A percentile compares a stretch with the other conserved stretches of the same genome.
These are phyloP conservation scores for Amesomyces nigricolor DNA, from an alignment of 2,329 filamentous ascomycete genomes.

Conservation along the genomic window DNA sequence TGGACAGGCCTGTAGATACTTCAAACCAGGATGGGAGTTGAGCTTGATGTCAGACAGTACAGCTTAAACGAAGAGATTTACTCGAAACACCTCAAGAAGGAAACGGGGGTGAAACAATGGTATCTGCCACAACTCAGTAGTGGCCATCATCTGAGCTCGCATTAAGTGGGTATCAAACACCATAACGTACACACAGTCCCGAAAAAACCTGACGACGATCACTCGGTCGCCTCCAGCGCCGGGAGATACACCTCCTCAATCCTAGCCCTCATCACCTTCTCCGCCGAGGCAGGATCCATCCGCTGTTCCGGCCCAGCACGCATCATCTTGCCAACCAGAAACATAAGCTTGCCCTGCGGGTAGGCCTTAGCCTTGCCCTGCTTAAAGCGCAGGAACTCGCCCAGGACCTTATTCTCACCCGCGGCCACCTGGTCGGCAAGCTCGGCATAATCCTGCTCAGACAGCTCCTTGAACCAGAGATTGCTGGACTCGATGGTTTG, in stretches of 20 bases:
- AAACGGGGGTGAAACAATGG: no score
- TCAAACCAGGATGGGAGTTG: no score
- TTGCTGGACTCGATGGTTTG: conserved; percentile 42
- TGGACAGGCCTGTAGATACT: no score
- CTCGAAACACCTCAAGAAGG: no score
- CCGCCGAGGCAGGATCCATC: conserved; percentile 49
- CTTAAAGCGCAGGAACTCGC: conserved; percentile 39
- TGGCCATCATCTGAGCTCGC: no score
- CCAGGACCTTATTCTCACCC: conserved; percentile 43
- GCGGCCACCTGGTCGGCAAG: conserved; percentile 42
- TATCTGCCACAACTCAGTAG: no score
- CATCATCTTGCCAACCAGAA: conserved; percentile 55
- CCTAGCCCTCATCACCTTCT: conserved; percentile 38
- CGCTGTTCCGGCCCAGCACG: conserved; percentile 47
- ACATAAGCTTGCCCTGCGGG: conserved; percentile 56
- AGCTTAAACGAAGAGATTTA: no score
- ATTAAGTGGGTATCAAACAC: background rate
- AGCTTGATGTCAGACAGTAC: no score
- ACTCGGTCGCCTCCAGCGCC: background rate
- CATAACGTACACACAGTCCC: background rate
- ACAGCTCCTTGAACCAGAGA: conserved; percentile 52
- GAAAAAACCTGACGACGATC: background rate
- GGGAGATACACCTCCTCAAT: conserved; percentile 22
- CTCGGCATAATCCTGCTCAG: conserved; percentile 41
- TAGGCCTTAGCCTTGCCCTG: conserved; percentile 34